phyloP scores from a whole-genome alignment of 495 filamentous ascomycete species.

The Xanthoparmelia taractica region DNA sequence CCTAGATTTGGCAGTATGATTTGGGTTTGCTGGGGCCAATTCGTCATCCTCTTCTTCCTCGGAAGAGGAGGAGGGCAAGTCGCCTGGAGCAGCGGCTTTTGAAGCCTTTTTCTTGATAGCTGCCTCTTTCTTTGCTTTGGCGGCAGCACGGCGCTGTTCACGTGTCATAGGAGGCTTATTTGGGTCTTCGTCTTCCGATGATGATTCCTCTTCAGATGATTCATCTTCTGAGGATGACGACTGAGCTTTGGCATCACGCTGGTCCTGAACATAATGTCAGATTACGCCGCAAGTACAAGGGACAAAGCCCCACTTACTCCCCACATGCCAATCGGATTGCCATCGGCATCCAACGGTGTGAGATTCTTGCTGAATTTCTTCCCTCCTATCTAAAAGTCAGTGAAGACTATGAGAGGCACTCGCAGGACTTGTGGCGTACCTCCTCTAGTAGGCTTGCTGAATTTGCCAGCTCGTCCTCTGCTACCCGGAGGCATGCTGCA shows the following conservation, averaged over 20 bases:
- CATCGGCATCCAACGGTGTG: slow-evolving; percentile 76
- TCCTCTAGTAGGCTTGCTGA: slow-evolving; percentile 85
- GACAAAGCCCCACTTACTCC: slow-evolving; percentile 42
- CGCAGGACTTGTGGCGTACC: slow-evolving; percentile 44
- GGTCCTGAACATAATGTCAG: slow-evolving; percentile 35
- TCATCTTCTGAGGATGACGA: slow-evolving; percentile 41
- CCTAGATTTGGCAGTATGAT: slow-evolving; percentile 68
- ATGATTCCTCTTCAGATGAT: slow-evolving; percentile 37
- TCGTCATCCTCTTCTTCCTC: slow-evolving; percentile 58
- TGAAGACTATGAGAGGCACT: neutral
- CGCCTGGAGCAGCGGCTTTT: slow-evolving; percentile 63
- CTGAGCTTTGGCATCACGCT: slow-evolving; percentile 37
- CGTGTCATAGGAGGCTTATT: slow-evolving; percentile 54
- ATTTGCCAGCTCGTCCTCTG: slow-evolving; percentile 82
- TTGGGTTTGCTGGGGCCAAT: slow-evolving; percentile 77
- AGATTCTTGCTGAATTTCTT: slow-evolving; percentile 91
- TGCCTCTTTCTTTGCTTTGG: slow-evolving; percentile 86
- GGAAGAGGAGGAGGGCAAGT: slow-evolving; percentile 65
- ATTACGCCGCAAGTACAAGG: neutral
- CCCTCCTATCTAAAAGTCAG: slow-evolving; percentile 54
- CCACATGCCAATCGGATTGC: slow-evolving; percentile 72
- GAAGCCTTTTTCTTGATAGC: slow-evolving; percentile 65
- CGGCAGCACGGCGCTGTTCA: slow-evolving; percentile 78
- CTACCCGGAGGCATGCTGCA: slow-evolving; percentile 58
- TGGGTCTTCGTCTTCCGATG: slow-evolving; percentile 35